phyloP scores from a whole-genome alignment of 1,139 yeast species.

The Petasospora fabianii region DNA sequence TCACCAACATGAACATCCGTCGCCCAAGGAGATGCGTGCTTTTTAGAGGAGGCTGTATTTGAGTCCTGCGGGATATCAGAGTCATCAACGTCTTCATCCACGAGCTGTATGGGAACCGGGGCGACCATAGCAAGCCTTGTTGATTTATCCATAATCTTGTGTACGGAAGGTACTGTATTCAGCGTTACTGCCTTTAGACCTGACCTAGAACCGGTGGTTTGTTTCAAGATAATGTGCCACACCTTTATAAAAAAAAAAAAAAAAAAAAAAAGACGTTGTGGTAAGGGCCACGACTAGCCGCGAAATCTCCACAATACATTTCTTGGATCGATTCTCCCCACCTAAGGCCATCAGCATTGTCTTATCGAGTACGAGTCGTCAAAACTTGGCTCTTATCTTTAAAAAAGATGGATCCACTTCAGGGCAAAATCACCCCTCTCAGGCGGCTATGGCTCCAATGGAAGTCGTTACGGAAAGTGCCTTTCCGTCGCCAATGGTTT shows the following conservation, averaged over 20 bases:
- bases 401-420: constrained; percentile 42
- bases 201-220: too few relatives aligned
- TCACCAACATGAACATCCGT: constrained; percentile 36
- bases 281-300: too few relatives aligned
- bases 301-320: too few relatives aligned
- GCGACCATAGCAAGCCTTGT: constrained; percentile 21
- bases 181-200: too few relatives aligned
- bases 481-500: constrained; percentile 50
- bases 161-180: too few relatives aligned
- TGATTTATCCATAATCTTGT: constrained; percentile 1
- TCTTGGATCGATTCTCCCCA: too few relatives aligned
- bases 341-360: background rate
- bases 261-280: too few relatives aligned
- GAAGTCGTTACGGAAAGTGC: constrained; percentile 59
- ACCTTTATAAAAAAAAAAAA: too few relatives aligned
- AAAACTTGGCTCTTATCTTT: too few relatives aligned
- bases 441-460: constrained; percentile 51
- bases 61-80: background rate
- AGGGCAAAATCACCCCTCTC: constrained; percentile 29
- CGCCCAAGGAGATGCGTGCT: constrained; percentile 32
- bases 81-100: constrained; percentile 22
- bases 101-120: constrained; percentile 30
- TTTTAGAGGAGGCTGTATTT: background rate
- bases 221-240: too few relatives aligned
- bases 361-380: too few relatives aligned